These are phyloP conservation scores for Citrus mangshanensis DNA, from an alignment of 345 rosid genomes.

Conservation along the genomic window DNA sequence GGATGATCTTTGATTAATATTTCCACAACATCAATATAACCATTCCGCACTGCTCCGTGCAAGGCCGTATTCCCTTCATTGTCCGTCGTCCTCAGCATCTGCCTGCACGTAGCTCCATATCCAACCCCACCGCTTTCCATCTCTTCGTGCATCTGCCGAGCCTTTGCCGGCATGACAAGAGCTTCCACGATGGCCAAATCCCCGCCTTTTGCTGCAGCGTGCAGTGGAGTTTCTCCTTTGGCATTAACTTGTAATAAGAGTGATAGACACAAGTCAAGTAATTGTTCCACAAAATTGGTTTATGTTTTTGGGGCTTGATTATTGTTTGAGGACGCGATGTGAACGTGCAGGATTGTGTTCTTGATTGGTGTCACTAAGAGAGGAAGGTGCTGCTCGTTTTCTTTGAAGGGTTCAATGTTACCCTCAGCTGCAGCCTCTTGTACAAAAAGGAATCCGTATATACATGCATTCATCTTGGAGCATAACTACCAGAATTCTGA, in stretches of 20 bases:
- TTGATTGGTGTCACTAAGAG: background rate
- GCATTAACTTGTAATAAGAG: constrained; percentile 9
- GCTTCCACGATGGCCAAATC: background rate
- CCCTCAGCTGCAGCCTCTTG: constrained; percentile 3
- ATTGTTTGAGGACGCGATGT: background rate
- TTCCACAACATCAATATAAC: no score
- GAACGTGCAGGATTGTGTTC: background rate
- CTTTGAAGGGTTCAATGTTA: background rate
- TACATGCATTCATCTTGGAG: background rate
- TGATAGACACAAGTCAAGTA: constrained; percentile 9
- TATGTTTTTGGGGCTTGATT: background rate
- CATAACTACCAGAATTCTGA: background rate
- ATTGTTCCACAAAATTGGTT: background rate
- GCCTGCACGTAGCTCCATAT: no score
- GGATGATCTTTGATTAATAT: no score
- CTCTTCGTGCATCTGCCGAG: no score
- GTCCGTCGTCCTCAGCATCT: no score
- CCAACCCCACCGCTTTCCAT: no score
- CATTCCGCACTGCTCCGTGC: no score
- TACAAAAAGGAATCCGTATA: background rate
- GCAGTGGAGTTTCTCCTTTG: constrained; percentile 7
- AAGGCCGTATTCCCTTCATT: no score
- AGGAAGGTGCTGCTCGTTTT: background rate
- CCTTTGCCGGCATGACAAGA: no score
- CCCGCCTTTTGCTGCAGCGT: constrained; percentile 12